A percentile compares a stretch with the other conserved stretches of the same genome.
Conservation (phyloP, 2,329 filamentous ascomycete genomes). For the Mycosphaerella arachidis region DNA sequence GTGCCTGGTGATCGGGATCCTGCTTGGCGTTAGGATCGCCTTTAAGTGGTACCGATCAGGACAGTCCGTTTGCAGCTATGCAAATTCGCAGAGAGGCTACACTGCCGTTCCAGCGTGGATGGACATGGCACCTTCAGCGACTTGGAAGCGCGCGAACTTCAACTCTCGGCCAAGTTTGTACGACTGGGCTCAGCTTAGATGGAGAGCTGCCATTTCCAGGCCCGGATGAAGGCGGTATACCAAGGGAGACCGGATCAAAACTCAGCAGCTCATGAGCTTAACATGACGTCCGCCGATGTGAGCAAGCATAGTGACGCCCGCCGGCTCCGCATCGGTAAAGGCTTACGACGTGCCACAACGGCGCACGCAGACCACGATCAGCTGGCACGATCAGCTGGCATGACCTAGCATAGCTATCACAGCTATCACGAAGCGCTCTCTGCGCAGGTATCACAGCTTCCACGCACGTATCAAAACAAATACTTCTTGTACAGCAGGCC, state of each 20-base stretch:
- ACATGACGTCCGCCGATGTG: background rate
- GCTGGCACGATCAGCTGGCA: background rate
- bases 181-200: background rate
- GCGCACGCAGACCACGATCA: background rate
- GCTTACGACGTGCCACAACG: background rate
- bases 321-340: background rate
- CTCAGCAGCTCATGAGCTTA: background rate
- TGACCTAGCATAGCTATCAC: background rate
- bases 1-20: slow-evolving; percentile 17
- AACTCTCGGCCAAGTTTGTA: background rate
- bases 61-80: background rate
- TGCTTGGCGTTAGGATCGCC: slow-evolving; percentile 13
- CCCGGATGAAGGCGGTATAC: background rate
- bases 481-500: too few species aligned
- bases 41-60: slow-evolving; percentile 15
- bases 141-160: background rate
- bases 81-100: background rate
- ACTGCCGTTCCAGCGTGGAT: background rate
- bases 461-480: too few species aligned
- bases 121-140: background rate
- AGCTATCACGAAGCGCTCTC: background rate
- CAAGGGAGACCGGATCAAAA: background rate
- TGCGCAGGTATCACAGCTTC: too few species aligned
- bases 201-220: background rate
- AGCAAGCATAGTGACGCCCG: background rate